These are phyloP conservation scores for Leishmania amazonensis DNA, from an alignment of 208 protist species.

Conservation along the genomic window DNA sequence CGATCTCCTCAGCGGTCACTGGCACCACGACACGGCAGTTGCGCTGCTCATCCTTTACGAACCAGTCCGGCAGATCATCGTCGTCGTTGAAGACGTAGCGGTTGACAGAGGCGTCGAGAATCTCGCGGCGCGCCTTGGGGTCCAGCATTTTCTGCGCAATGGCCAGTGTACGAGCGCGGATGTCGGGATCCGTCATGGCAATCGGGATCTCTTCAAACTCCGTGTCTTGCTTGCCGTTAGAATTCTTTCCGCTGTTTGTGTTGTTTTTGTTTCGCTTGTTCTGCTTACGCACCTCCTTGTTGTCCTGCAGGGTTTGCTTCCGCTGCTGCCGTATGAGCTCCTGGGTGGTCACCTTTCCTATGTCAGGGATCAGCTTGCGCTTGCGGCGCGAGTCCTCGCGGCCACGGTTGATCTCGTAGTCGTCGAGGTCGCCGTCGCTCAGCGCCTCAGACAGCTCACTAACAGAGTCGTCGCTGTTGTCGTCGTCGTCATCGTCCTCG, in stretches of 20 bases:
- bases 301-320: constrained; percentile 77
- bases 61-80: constrained; percentile 92
- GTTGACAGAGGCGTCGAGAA: constrained; percentile 88
- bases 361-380: constrained; percentile 63
- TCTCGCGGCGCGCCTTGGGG: constrained; percentile 80
- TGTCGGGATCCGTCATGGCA: constrained; percentile 83
- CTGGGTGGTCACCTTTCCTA: constrained; percentile 78
- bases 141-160: constrained; percentile 90
- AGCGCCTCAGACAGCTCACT: constrained; percentile 40
- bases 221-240: constrained; percentile 57
- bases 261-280: constrained; percentile 68
- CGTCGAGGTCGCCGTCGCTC: constrained; percentile 38
- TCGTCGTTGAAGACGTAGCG: constrained; percentile 90
- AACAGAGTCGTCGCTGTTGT: constrained; percentile 41
- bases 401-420: constrained; percentile 62
- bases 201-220: constrained; percentile 90
- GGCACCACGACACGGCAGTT: constrained; percentile 86
- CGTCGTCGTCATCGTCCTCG: constrained; percentile 40
- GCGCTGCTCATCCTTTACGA: constrained; percentile 92
- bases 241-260: constrained; percentile 42
- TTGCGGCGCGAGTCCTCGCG: constrained; percentile 80
- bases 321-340: constrained; percentile 86
- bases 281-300: constrained; percentile 75
- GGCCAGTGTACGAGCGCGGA: constrained; percentile 85
- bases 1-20: constrained; percentile 91